Conservation (phyloP, 2,329 filamentous ascomycete species). For the Ceratocystis diversiconidia region DNA sequence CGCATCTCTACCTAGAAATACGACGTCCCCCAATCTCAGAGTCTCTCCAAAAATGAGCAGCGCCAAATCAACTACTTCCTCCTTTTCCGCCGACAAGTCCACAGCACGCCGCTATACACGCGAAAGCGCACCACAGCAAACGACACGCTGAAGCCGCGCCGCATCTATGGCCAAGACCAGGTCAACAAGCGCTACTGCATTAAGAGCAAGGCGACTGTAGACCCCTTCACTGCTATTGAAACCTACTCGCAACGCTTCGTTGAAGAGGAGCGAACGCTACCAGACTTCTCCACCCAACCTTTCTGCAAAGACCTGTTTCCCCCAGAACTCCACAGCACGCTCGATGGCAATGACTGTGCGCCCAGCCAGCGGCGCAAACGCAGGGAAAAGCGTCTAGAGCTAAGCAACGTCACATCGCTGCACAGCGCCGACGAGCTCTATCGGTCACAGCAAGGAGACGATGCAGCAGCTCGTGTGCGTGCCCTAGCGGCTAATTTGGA, state of each 20-base stretch:
- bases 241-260: conserved; percentile 43
- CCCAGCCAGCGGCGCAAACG: conserved; percentile 9
- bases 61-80: conserved; percentile 38
- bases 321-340: conserved; percentile 38
- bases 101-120: conserved; percentile 42
- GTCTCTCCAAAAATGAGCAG: conserved; percentile 32
- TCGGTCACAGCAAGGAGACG: conserved; percentile 26
- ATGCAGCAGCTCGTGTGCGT: conserved; percentile 22
- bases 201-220: conserved; percentile 40
- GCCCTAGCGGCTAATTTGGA: conserved; percentile 26
- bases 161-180: conserved; percentile 43
- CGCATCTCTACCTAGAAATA: conserved; percentile 30
- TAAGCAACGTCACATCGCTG: conserved; percentile 34
- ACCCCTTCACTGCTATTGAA: conserved; percentile 45
- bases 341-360: conserved; percentile 34
- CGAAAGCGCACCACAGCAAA: conserved; percentile 33
- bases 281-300: conserved; percentile 37
- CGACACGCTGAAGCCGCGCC: conserved; percentile 29
- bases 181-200: conserved; percentile 42
- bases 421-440: conserved; percentile 40
- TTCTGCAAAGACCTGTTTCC: conserved; percentile 42
- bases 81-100: conserved; percentile 42
- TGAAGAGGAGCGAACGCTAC: conserved; percentile 37
- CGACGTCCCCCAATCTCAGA: conserved; percentile 32
- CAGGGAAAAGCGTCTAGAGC: conserved; percentile 34